phyloP scores from a whole-genome alignment of 371 early-diverging fungal genomes.

The Lichtheimia ornata region DNA sequence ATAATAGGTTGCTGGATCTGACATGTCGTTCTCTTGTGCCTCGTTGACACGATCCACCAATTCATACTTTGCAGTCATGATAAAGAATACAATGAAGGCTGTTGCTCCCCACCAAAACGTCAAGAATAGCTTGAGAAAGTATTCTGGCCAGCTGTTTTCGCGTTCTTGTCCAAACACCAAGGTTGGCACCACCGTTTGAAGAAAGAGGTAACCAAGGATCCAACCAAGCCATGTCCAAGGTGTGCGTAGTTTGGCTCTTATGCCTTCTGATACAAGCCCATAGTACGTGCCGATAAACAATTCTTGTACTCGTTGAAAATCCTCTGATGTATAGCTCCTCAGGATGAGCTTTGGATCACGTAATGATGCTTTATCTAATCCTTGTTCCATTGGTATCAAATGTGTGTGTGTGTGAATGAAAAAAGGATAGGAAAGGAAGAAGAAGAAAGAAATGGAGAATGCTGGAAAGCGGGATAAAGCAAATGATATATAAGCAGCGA shows the following conservation, averaged over 20 bases:
- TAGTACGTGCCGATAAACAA: constrained; percentile 33
- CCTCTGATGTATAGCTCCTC: constrained; percentile 36
- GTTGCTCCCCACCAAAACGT: constrained; percentile 33
- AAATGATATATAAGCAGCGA: no score
- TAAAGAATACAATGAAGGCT: constrained; percentile 34
- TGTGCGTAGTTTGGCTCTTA: constrained; percentile 34
- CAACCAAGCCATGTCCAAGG: constrained; percentile 34
- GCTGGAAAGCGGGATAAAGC: no score
- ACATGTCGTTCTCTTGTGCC: constrained; percentile 40
- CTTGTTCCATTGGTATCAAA: no score
- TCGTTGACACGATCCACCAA: constrained; percentile 34
- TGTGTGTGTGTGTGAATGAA: no score
- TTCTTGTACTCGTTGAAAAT: constrained; percentile 32
- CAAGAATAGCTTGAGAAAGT: constrained; percentile 19
- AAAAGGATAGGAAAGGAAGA: no score
- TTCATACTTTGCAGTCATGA: constrained; percentile 38
- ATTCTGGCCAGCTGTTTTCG: constrained; percentile 18
- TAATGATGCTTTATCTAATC: not conserved
- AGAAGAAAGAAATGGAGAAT: no score
- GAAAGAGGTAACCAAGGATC: constrained; percentile 30
- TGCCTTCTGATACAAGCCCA: constrained; percentile 44
- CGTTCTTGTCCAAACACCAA: constrained; percentile 22
- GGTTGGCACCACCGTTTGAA: constrained; percentile 26
- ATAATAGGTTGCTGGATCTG: constrained; percentile 43
- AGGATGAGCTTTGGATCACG: constrained; percentile 27